Percentiles rank a stretch among this genome's conserved stretches.
phyloP scores from a whole-genome alignment of 2,329 filamentous ascomycete genomes.

The Aureobasidium sp. region DNA sequence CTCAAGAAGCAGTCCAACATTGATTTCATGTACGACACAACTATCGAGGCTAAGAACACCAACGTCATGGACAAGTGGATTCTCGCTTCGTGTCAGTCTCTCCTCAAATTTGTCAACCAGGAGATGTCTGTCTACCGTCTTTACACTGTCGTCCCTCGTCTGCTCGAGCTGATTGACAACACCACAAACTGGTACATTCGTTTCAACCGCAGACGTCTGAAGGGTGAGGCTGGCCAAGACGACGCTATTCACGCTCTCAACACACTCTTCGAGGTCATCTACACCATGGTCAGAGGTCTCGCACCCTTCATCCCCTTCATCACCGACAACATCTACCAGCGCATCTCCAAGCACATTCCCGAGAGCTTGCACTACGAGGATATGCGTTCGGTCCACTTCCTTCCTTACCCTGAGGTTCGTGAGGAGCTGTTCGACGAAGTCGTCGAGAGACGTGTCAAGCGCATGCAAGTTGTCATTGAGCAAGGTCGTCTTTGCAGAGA shows the following conservation, averaged over 20 bases:
- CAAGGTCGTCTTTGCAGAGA: slow-evolving; percentile 81
- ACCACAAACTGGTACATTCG: slow-evolving; percentile 99
- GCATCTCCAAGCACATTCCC: slow-evolving; percentile 75
- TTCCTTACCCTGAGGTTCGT: slow-evolving; percentile 80
- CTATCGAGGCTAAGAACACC: slow-evolving; percentile 65
- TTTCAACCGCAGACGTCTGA: slow-evolving; percentile 84
- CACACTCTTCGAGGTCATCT: slow-evolving; percentile 88
- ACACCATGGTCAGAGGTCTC: slow-evolving; percentile 77
- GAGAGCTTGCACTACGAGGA: slow-evolving; percentile 61
- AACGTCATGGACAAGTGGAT: slow-evolving; percentile 98
- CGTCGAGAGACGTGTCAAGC: slow-evolving; percentile 76
- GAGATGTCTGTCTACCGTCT: slow-evolving; percentile 71
- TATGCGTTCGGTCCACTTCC: slow-evolving; percentile 82
- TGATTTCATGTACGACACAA: slow-evolving; percentile 72
- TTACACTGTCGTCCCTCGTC: slow-evolving; percentile 84
- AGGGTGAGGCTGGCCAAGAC: slow-evolving; percentile 77
- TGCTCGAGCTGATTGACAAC: slow-evolving; percentile 71
- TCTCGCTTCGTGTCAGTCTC: slow-evolving; percentile 80
- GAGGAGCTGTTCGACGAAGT: slow-evolving; percentile 80
- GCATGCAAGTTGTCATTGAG: slow-evolving; percentile 96
- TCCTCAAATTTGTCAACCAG: slow-evolving; percentile 83
- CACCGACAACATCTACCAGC: slow-evolving; percentile 87
- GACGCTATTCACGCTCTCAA: slow-evolving; percentile 90
- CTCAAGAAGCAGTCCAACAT: slow-evolving; percentile 77
- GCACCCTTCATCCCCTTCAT: slow-evolving; percentile 95